Base-by-base conservation (phyloP, 805 yeast species). In the Ogataea naganishii region DNA sequence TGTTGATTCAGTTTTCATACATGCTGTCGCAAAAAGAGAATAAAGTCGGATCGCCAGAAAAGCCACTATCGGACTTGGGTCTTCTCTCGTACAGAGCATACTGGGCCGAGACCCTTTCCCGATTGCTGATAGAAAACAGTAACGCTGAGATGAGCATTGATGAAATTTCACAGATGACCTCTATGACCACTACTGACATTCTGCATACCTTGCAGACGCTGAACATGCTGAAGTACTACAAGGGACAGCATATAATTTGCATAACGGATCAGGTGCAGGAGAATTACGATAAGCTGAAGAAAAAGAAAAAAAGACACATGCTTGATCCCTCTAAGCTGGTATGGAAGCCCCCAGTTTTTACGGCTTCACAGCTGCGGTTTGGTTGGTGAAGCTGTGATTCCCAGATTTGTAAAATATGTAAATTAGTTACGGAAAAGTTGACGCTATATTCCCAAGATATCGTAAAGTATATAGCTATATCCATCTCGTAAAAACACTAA, bases 131-230 rank as follows among this genome's bases (percentile, higher is more conserved):
- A 22, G 92, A 82, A 41, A 64, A 63, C 32, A 63, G 69, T 19
- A 32, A 41, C 1, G 58, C 64, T 11, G 85, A 80, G 36, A 66
- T 65, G 19, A 57, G 67, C 28, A 86, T 92, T 32, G 98, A 92
- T 46, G 97, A 89, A 43, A 80, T 92, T 12, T 80, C 95, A 19
- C 63, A 78, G 9, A 58, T 75, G 29, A 84, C 97, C 0, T 73
- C 96, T 10, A 89, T 92, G 95, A 92, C 98, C 8, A 86, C 97
- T 2, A 82, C 94, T 2, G 98, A 92, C 56, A 84, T 92, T 30
- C 60, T 92, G 28, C 96, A 92, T 52, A 92, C 98, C 0, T 69
- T 94, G 32, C 92, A 92, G 44, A 84, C 96, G 2, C 64, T 86
- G 48, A 88, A 83, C 47, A 85, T 92, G 68, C 64, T 94, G 43